phyloP scores from a whole-genome alignment of 192 early-diverging fungal genomes.

The Coemansia sp. region DNA sequence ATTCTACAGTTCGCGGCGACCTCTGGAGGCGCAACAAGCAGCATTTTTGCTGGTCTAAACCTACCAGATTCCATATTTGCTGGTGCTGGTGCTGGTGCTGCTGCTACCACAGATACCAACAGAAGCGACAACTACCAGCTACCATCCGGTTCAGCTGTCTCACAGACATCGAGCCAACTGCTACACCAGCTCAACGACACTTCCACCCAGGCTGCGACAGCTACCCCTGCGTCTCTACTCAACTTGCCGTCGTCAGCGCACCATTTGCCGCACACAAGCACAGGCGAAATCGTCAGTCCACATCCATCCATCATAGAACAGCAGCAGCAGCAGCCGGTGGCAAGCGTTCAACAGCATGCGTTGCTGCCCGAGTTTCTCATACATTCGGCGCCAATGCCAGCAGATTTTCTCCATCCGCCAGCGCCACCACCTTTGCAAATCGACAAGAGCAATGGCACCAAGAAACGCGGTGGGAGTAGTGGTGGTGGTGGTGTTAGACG shows the following conservation, averaged over 20 bases:
- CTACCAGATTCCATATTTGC: constrained; percentile 10
- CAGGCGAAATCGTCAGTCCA: constrained; percentile 22
- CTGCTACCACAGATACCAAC: background rate
- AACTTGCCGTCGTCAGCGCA: constrained; percentile 52
- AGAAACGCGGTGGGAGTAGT: background rate
- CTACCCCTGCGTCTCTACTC: constrained; percentile 48
- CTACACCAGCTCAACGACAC: constrained; percentile 30
- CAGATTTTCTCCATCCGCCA: constrained; percentile 41
- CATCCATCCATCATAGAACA: background rate
- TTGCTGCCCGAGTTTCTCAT: constrained; percentile 16
- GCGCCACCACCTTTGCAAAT: constrained; percentile 43
- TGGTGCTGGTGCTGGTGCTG: background rate
- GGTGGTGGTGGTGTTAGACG: no score
- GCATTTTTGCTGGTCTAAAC: constrained; percentile 12
- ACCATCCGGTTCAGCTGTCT: background rate
- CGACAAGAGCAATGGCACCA: constrained; percentile 9
- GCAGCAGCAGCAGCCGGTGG: background rate
- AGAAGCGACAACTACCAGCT: background rate
- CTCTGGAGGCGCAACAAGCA: background rate
- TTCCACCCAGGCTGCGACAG: background rate
- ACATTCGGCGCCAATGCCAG: constrained; percentile 41
- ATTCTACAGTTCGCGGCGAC: background rate
- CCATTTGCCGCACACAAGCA: constrained; percentile 40
- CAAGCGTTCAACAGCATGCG: background rate
- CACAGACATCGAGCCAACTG: background rate